Base-by-base conservation (phyloP, 257 asterid genomes). In the Scutellaria galericulata region DNA sequence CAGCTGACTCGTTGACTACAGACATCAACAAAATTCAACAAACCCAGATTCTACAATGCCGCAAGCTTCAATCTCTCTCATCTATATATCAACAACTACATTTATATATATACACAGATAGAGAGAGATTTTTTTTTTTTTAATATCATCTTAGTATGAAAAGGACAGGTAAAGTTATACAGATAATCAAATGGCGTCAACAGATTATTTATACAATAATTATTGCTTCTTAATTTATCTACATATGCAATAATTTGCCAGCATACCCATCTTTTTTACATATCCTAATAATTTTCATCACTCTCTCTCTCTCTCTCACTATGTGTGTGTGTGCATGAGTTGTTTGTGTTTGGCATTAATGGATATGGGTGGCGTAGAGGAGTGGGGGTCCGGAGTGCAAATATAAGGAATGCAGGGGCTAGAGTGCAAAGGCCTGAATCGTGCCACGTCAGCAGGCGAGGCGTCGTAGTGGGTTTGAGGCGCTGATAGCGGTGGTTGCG, bases 1-100 rank as follows among this genome's bases (percentile, higher is more conserved):
- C 39, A 31, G 84, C 57, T 52, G 90, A 83, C 73, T 84, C 92
- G 84, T 88, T 89, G 86, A 82, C 95, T 59, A 78, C 79, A 64
- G 95, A 79, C 94, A 90, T 93, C 7, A 72, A 68, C 74, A 47
- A 70, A 60, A 37, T 67, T 42, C 64, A 51, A 20, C 50, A 12
- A 75, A 51, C 62, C 40, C 83, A 70, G 66, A 64, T 54, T 62
- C 68, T 20, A 42, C 71, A 64, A 73, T 57, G 82, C 77, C 81
- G 84, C 64, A 74, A 80, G 44, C 56, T 73, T 51, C 56, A 68
- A 62, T 75, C 80, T 78, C 39, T 20, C 31, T 66, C 70, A 13
- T 3, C 37, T 31, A 31, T 31, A 31, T 31, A 31, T 31, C 37
- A 37, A 39, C 24, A 15, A 53, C 42, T 58, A 14, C 24, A 22